Conservation (phyloP, 257 asterid genomes). For the Solanum arcanum region DNA sequence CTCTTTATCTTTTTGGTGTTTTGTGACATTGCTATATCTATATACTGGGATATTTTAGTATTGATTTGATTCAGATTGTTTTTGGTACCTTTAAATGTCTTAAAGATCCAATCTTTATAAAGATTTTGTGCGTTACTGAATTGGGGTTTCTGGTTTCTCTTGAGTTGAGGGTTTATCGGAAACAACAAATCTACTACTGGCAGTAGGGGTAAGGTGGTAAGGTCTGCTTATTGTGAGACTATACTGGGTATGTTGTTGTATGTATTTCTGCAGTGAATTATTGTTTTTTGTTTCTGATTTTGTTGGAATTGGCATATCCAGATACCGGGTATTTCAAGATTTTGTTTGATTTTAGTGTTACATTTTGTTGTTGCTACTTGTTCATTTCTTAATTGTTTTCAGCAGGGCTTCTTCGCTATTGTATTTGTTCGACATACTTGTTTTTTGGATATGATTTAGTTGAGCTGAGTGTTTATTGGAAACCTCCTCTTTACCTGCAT, state of each 20-base stretch:
- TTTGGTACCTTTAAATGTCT: neutral
- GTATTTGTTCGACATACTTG: neutral
- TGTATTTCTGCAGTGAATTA: neutral
- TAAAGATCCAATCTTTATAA: neutral
- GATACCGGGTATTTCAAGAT: neutral
- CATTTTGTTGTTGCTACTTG: neutral
- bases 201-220: neutral
- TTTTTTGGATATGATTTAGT: neutral
- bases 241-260: neutral
- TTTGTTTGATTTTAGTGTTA: neutral
- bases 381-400: neutral
- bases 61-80: neutral
- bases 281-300: neutral
- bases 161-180: neutral
- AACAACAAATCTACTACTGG: neutral
- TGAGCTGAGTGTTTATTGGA: rapidly evolving
- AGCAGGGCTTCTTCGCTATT: neutral
- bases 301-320: neutral
- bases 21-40: neutral
- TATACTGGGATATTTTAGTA: neutral
- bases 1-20: neutral
- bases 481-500: neutral
- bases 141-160: neutral
- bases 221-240: neutral
- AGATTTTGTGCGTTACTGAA: neutral